A percentile compares a stretch with the other conserved stretches of the same genome.
These are phyloP conservation scores for Nakazawaea molendinolei DNA, from an alignment of 805 yeast species.

Conservation along the genomic window DNA sequence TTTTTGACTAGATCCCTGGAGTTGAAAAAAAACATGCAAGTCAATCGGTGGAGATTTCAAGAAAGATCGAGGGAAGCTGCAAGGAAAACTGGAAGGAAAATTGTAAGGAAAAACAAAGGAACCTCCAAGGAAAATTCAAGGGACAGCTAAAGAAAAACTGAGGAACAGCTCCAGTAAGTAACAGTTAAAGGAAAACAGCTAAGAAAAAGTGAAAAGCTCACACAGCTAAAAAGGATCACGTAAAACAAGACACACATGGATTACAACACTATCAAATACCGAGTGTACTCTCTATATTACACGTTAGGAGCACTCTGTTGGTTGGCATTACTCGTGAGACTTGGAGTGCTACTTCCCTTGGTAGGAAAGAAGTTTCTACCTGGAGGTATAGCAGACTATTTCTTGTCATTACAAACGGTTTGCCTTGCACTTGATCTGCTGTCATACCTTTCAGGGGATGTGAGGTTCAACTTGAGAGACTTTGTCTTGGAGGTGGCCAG, in stretches of 20 bases:
- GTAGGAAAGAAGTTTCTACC: slow-evolving; percentile 63
- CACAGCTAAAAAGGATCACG: no score
- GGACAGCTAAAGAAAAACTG: no score
- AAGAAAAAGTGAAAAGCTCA: no score
- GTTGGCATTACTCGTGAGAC: slow-evolving; percentile 42
- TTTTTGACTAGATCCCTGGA: no score
- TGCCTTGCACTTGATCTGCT: slow-evolving; percentile 16
- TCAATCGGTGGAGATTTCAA: no score
- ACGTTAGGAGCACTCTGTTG: slow-evolving; percentile 34
- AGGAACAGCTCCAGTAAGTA: no score
- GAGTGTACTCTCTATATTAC: slow-evolving; percentile 7
- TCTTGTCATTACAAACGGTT: slow-evolving; percentile 19
- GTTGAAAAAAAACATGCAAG: no score
- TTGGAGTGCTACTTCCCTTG: slow-evolving; percentile 48
- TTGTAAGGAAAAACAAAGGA: no score
- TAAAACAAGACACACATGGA: background rate
- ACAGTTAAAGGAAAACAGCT: no score
- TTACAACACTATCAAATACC: background rate
- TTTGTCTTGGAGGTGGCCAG: slow-evolving; percentile 12
- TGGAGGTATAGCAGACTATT: slow-evolving; percentile 67
- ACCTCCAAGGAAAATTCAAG: no score
- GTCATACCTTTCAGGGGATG: slow-evolving; percentile 12
- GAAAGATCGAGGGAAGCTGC: no score
- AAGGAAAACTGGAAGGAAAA: no score
- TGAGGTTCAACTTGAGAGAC: slow-evolving; percentile 10